These are phyloP conservation scores for Talaromyces sp. DNA, from an alignment of 2,329 filamentous ascomycete species.

Conservation along the genomic window DNA sequence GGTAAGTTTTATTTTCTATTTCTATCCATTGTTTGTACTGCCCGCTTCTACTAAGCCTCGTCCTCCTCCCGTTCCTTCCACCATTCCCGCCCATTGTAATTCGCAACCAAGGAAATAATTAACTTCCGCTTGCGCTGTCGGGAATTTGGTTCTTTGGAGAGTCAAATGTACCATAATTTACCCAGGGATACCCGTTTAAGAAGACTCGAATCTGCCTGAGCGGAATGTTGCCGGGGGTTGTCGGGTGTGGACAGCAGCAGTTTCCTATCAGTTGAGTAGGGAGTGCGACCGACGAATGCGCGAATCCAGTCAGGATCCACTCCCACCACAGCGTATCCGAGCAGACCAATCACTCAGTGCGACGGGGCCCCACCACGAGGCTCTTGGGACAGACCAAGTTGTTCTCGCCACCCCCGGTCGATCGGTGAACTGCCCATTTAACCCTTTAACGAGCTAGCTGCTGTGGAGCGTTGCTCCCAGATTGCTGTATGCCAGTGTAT, in stretches of 20 bases:
- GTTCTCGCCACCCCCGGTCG: conserved; percentile 9
- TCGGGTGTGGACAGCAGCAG: not conserved
- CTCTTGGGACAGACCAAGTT: conserved; percentile 7
- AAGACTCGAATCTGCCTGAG: not conserved
- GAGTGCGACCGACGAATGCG: not conserved
- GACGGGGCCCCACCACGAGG: conserved; percentile 9
- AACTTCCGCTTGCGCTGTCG: too few relatives aligned
- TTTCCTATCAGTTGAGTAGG: not conserved
- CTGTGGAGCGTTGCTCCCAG: not conserved
- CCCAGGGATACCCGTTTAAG: not conserved
- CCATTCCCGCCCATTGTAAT: too few relatives aligned
- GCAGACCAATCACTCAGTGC: not conserved
- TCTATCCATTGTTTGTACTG: too few relatives aligned
- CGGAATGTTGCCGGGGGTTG: not conserved
- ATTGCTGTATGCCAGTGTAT: too few relatives aligned
- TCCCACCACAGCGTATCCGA: not conserved
- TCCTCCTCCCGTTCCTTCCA: too few relatives aligned
- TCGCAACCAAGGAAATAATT: too few relatives aligned
- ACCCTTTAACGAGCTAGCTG: not conserved
- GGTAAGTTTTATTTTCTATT: too few relatives aligned
- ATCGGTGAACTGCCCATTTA: conserved; percentile 5
- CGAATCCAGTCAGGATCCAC: too few relatives aligned
- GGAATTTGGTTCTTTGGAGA: too few relatives aligned
- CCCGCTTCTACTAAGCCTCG: too few relatives aligned
- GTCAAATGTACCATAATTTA: too few relatives aligned